phyloP scores from a whole-genome alignment of 2,329 filamentous ascomycete species.

The Cercospora zeina region DNA sequence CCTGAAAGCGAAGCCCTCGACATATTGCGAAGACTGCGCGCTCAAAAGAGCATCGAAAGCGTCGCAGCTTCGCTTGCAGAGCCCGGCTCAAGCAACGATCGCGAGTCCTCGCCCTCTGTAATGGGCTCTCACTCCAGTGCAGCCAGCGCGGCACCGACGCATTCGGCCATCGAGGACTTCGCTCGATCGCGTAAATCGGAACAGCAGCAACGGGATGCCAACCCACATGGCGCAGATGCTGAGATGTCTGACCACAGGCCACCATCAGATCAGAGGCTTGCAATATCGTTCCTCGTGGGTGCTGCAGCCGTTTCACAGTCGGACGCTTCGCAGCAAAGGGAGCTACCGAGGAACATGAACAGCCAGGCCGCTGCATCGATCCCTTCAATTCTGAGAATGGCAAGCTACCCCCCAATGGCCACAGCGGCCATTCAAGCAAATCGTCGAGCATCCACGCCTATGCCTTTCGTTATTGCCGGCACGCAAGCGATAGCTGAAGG shows the following conservation, averaged over 20 bases:
- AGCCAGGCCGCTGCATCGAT: not conserved
- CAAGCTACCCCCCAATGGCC: constrained; percentile 1
- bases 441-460: constrained; percentile 2
- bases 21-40: constrained; percentile 6
- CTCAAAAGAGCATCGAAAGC: not conserved
- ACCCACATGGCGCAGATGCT: not conserved
- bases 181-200: not conserved
- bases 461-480: not conserved
- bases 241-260: not conserved
- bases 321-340: too few species aligned
- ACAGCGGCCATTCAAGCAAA: not conserved
- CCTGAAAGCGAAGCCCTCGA: constrained; percentile 1
- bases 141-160: not conserved
- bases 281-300: not conserved
- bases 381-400: not conserved
- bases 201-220: not conserved
- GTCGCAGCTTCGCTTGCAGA: not conserved
- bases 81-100: not conserved
- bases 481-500: not conserved
- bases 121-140: constrained; percentile 8
- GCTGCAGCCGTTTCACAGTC: not conserved
- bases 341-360: not conserved
- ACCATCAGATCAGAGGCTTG: not conserved
- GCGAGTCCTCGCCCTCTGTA: not conserved
- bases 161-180: not conserved